Evolutionary conservation across 2,329 filamentous ascomycete genomes (phyloP).

Genomic region (Hymenoscyphus scutula): DNA sequence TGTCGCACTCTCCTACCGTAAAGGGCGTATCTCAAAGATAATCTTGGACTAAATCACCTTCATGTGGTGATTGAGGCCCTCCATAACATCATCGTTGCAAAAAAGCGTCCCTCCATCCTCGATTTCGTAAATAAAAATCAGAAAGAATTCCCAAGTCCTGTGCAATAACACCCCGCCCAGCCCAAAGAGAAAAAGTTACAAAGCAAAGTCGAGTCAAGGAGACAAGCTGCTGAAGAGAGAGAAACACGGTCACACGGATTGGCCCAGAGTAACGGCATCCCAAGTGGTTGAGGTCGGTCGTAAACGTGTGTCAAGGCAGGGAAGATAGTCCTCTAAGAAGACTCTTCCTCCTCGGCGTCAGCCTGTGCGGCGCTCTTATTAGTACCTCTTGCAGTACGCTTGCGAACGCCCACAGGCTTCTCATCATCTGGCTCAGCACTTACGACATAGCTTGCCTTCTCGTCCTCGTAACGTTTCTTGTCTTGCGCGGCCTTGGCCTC

Average conservation of each 20-base stretch:
- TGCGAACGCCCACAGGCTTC: slow-evolving; percentile 19
- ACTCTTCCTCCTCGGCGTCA: slow-evolving; percentile 55
- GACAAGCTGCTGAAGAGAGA: slow-evolving; percentile 19
- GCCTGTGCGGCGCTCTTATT: slow-evolving; percentile 47
- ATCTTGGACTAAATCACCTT: slow-evolving; percentile 29
- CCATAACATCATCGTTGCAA: slow-evolving; percentile 31
- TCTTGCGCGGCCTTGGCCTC: slow-evolving; percentile 95
- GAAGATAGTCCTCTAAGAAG: slow-evolving; percentile 29
- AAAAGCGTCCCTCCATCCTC: slow-evolving; percentile 15
- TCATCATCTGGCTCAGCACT: slow-evolving; percentile 39
- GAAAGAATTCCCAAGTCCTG: slow-evolving; percentile 16
- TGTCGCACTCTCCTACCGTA: slow-evolving; percentile 19
- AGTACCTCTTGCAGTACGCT: slow-evolving; percentile 31
- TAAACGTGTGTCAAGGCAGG: slow-evolving; percentile 23
- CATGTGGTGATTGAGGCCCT: slow-evolving; percentile 22
- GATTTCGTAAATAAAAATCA: slow-evolving; percentile 20
- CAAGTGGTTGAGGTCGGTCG: slow-evolving; percentile 17
- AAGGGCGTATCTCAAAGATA: slow-evolving; percentile 27
- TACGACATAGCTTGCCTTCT: slow-evolving; percentile 93
- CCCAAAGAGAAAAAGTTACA: slow-evolving; percentile 31
- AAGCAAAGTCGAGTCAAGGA: slow-evolving; percentile 17
- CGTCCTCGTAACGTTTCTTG: slow-evolving; percentile 99
- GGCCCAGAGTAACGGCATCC: slow-evolving; percentile 13
- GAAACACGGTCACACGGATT: slow-evolving; percentile 14
- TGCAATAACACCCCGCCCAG: slow-evolving; percentile 31